Base-by-base conservation (phyloP, 805 yeast genomes). In the Yamadazyma insecticola region DNA sequence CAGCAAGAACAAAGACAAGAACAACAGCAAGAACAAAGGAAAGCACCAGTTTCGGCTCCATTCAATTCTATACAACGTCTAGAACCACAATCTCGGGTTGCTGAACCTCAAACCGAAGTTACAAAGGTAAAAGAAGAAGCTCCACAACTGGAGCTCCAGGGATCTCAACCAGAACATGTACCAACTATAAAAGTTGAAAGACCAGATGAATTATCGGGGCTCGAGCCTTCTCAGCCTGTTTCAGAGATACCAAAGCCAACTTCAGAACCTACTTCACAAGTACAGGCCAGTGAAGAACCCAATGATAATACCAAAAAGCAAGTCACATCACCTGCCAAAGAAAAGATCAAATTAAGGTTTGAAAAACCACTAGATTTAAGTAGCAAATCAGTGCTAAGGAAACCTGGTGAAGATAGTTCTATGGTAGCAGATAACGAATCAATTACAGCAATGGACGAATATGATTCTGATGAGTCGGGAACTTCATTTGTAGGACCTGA, bases 111-210 rank as follows among this genome's bases (percentile, higher is more conserved):
- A 23, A n/a, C 19, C n/a, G 12, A 14, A 19, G n/a, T n/a, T n/a
- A n/a, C n/a, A n/a, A n/a, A n/a, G n/a, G n/a, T n/a, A n/a, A 26
- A 14, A 5, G 22, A 26, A 17, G 21, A 18, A 18, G 10, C 21
- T 18, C 21, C 21, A 18, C n/a, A n/a, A n/a, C n/a, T n/a, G n/a
- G n/a, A n/a, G n/a, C n/a, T n/a, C n/a, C n/a, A n/a, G n/a, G n/a
- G n/a, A n/a, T 7, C 21, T 18, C 6, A 6, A 18, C 20, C 14
- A 20, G 22, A 22, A 15, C 22, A 12, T n/a, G 26, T 22, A 29
- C 26, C 22, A 29, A 22, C 26, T 12, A 26, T 22, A 22, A 25
- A 15, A n/a, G 22, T 25, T 23, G 31, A 29, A 6, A 17, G 14
- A 13, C 17, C 22, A 18, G 29, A 17, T 15, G 22, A 28, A 15